phyloP scores from a whole-genome alignment of 371 early-diverging fungal genomes.

The Mortierella sp. region DNA sequence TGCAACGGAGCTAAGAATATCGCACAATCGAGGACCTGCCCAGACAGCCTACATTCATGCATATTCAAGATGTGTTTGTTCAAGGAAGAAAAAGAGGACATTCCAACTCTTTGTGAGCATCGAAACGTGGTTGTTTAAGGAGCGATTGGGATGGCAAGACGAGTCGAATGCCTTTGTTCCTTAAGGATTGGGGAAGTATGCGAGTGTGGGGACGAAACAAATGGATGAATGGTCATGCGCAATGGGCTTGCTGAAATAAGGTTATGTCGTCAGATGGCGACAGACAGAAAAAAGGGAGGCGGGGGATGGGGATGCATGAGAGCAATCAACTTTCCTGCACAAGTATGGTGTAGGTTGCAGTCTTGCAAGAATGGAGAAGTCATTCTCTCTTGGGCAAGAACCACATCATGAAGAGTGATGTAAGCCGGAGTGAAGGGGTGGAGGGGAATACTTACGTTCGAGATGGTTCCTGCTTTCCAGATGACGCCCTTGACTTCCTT shows the following conservation, averaged over 20 bases:
- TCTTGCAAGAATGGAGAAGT: background rate
- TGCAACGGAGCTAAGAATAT: constrained; percentile 68
- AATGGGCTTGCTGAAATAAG: constrained; percentile 13
- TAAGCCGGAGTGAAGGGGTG: background rate
- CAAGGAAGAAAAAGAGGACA: too few relatives aligned
- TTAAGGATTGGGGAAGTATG: too few relatives aligned
- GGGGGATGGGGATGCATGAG: background rate
- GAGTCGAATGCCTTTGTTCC: background rate
- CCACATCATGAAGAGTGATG: background rate
- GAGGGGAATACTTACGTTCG: constrained; percentile 59
- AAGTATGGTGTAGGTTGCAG: background rate
- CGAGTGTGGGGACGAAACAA: constrained; percentile 1
- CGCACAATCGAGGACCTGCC: constrained; percentile 80
- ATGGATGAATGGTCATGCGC: background rate
- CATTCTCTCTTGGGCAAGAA: background rate
- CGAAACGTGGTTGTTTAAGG: too few relatives aligned
- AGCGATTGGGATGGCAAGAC: background rate
- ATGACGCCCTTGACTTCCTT: constrained; percentile 83
- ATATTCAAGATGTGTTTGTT: background rate
- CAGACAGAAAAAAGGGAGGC: constrained; percentile 1
- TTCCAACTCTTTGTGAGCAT: too few relatives aligned
- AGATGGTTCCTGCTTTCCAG: constrained; percentile 86
- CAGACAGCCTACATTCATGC: constrained; percentile 64
- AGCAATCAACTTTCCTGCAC: background rate
- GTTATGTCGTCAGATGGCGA: constrained; percentile 46